Evolutionary conservation across 352 stramenopile species (phyloP), one percentile per base, ranked within the genome.

Genomic region (Pythium apleroticum): DNA sequence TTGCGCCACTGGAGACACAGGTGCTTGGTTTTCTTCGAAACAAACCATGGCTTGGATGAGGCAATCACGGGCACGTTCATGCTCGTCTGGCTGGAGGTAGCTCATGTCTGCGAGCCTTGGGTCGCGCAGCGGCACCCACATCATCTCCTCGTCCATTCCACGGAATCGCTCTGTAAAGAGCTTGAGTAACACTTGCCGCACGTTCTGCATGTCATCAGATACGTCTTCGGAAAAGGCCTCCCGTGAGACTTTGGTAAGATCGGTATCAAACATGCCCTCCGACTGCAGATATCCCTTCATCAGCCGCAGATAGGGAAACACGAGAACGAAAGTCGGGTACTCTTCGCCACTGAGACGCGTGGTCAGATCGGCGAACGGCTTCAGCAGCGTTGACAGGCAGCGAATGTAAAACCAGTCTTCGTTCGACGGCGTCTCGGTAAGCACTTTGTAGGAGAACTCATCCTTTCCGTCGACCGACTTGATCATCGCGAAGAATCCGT

Each of bases 91-190:
- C 6, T 33, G 2, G 3, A 61, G 35, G 6, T 53, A 50, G 14
- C 4, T 37, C 25, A 52, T 61, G 27, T 61, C 55, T 19, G 17
- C 39, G 20, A 61, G 55, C 25, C 55, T 24, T 35, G 55, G 55
- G 37, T 61, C 41, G 10, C 52, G 37, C 8, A 61, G 55, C 2
- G 55, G 55, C 2, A 52, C 41, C 55, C 35, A 61, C 55, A 61
- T 50, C 11, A 61, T 19, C 3, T 37, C 22, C n/a, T 27, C 28
- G 55, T 52, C 22, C 37, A 61, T 50, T 1, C 37, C 41, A 3
- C 25, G 4, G 25, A 61, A 61, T 4, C 55, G 55, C 24, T 61
- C 10, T 14, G 41, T 41, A 28, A 61, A 50, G 25, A 52, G 37
- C 11, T 52, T 3, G 6, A 61, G 17, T 6, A 61, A 24, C 22